Conservation (phyloP, 1,284 basidiomycete genomes). For the Heliocybe sulcata region DNA sequence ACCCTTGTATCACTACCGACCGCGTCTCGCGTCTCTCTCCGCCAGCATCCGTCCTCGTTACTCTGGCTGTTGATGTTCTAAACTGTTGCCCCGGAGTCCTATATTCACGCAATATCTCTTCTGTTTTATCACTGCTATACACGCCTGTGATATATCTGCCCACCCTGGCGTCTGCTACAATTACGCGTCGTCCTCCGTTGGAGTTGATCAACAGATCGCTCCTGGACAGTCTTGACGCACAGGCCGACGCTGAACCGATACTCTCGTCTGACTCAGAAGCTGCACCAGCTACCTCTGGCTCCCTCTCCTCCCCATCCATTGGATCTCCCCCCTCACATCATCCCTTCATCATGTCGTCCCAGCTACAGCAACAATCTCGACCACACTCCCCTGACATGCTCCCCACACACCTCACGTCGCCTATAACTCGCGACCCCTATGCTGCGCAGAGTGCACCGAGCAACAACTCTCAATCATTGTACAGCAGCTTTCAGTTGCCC, state of each 20-base stretch:
- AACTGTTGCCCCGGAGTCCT: conserved; percentile 20
- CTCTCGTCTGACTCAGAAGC: conserved; percentile 48
- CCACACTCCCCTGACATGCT: conserved; percentile 22
- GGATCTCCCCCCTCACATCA: conserved; percentile 49
- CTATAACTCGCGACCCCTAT: conserved; percentile 4
- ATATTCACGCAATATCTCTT: conserved; percentile 18
- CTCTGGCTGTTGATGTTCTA: conserved; percentile 26
- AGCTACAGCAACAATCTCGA: conserved; percentile 24
- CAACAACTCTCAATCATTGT: conserved; percentile 30
- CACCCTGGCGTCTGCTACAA: conserved; percentile 58
- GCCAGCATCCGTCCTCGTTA: conserved; percentile 18
- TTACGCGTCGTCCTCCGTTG: conserved; percentile 28
- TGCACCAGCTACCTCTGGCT: conserved; percentile 33
- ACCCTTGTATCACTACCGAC: conserved; percentile 28
- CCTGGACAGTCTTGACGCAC: conserved; percentile 70
- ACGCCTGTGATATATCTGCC: conserved; percentile 25
- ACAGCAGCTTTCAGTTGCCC: conserved; percentile 32
- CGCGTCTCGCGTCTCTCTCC: conserved; percentile 20
- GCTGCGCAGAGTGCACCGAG: conserved; percentile 10
- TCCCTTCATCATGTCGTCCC: conserved; percentile 47
- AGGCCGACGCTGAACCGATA: conserved; percentile 68
- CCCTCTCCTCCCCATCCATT: conserved; percentile 39
- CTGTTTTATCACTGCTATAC: conserved; percentile 14
- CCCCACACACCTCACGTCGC: conserved; percentile 24
- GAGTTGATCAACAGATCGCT: conserved; percentile 78